Base-by-base conservation (phyloP, 306 rosid species). In the Cucurbita maxima region DNA sequence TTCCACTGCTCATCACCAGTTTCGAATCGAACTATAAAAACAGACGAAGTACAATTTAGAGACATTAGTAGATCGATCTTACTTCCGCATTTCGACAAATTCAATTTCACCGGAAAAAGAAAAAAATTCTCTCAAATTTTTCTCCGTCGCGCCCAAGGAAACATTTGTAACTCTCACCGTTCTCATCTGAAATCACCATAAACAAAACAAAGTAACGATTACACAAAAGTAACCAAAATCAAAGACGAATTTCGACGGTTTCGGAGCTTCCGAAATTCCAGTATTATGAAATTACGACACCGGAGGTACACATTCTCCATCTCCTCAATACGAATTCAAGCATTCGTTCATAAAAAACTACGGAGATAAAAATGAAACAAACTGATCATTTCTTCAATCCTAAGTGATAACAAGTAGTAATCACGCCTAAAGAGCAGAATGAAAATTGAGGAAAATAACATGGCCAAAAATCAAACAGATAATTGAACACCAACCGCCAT, bases 61-160 rank as follows among this genome's bases (percentile, higher is more conserved):
- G 15, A 10, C 71, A 66, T 11, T 18, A 40, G 34, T 40, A 18
- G 41, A 13, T 47, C 38, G 66, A 5, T 71, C 78, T 37, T 53
- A 85, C 94, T 86, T 78, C 51, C 72, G 71, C 56, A 84, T 64
- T 72, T 89, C 88, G 61, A 89, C 77, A 58, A 74, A 58, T 16
- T 79, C 79, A 40, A 89, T 84, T 63, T 79, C 84, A 20, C 96
- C 92, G 8, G 90, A 82, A 45, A 87, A 89, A 44, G 88, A 79
- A 62, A 87, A 85, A 77, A 89, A 89, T 25, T 87, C 90, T 79
- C 76, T 79, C 64, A 87, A 1, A 76, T 89, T 90, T 76, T 72
- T 75, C 68, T 85, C 85, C 19, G 87, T 76, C 57, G 85, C 85
- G 15, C 74, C 47, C 20, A 75, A 81, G 67, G 96, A 81, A 71